A percentile compares a stretch with the other conserved stretches of the same genome.
phyloP scores from a whole-genome alignment of 2,329 filamentous ascomycete genomes.

The Colletotrichum scovillei region DNA sequence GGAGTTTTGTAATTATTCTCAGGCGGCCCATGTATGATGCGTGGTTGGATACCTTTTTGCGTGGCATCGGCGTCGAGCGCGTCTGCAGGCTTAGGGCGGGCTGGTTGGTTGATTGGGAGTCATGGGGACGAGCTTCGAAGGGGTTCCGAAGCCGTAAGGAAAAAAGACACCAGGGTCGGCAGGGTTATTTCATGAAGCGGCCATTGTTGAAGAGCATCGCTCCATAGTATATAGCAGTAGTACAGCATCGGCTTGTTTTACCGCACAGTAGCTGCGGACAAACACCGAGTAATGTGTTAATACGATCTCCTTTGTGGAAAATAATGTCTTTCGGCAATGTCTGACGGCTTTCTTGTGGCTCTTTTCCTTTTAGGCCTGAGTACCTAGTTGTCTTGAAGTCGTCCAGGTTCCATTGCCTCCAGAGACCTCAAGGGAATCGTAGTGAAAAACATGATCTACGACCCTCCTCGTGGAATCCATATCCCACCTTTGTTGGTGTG shows the following conservation, averaged over 20 bases:
- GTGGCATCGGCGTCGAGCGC: slow-evolving; percentile 23
- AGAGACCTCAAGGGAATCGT: neutral
- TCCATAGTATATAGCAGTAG: slow-evolving; percentile 24
- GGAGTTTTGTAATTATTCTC: slow-evolving; percentile 8
- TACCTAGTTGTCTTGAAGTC: neutral
- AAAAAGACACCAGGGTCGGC: neutral
- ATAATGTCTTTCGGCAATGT: neutral
- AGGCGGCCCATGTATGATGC: slow-evolving; percentile 13
- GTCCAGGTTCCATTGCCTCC: no score
- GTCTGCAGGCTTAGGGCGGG: neutral
- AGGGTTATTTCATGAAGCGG: neutral
- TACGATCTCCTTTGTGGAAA: slow-evolving; percentile 33
- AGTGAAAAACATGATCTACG: neutral
- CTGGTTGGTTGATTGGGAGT: neutral
- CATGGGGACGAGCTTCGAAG: slow-evolving; percentile 12
- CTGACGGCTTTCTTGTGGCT: neutral
- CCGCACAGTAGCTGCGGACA: neutral
- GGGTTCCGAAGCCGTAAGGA: slow-evolving; percentile 6
- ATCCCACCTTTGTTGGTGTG: neutral
- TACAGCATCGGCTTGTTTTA: neutral
- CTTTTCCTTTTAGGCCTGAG: neutral
- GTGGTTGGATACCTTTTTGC: slow-evolving; percentile 6
- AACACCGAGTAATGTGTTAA: slow-evolving; percentile 31
- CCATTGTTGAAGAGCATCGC: neutral
- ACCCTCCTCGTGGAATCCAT: neutral